Evolutionary conservation across 106 monocot species (phyloP), one percentile per base, ranked within the genome.

Genomic region (Allium fistulosum): DNA sequence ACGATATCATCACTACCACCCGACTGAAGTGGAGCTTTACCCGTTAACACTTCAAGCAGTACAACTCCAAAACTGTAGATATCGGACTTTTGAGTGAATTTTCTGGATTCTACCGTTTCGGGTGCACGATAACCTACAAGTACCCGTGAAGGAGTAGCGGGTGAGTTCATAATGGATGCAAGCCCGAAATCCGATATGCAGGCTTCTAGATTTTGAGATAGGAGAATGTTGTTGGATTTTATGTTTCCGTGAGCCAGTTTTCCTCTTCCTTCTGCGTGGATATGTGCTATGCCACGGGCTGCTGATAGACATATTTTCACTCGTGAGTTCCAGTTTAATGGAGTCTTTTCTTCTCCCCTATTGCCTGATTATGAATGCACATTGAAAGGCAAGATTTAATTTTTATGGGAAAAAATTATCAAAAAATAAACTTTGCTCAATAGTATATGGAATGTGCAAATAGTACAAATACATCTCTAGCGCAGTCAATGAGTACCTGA

Each of bases 21-120:
- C 8, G 84, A 85, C 51, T 71, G 86, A 14, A 85, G 62, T 4
- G 91, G 87, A 50, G 90, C 75, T 67, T 88, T 95, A 14, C 94
- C 94, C 0, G 94, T 95, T 49, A 95, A 75, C 71, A 88, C 70
- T 77, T 95, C 94, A 14, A 95, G 88, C 7, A 95, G 75, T 15
- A 95, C 67, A 17, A 95, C 91, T n/a, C 94, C 94, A 13, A 88
- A 95, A 71, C 91, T 88, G 63, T 88, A 95, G 46, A 95, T 79
- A 16, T 95, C 94, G 1, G 94, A 91, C 58, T 83, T 87, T 66
- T 95, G 94, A 1, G 83, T 83, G 46, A 62, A 62, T 64, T 85
- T 85, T 12, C 80, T 52, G 11, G 78, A 77, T 60, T 83, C 83
- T 6, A 82, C 76, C 26, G 81, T 62, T 77, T 95, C 94, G 0